Base-by-base conservation (phyloP, 192 early-diverging fungal species). In the Coemansia sp. region DNA sequence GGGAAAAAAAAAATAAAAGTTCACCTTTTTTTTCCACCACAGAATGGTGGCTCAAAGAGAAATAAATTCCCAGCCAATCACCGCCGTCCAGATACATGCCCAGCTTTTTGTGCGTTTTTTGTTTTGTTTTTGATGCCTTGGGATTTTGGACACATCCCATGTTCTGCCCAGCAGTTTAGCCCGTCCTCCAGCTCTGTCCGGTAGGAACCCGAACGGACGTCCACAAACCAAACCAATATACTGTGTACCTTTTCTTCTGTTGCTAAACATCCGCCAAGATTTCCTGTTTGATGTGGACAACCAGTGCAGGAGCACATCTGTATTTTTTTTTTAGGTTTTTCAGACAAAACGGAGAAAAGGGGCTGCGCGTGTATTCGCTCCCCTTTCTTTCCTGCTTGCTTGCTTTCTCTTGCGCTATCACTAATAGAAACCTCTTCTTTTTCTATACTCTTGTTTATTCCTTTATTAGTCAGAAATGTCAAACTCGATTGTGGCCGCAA, bases 401-500 rank as follows among this genome's bases (percentile, higher is more conserved):
- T 17, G 9, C 8, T 36, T 56, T 36, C 34, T 57, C 23, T 34
- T 19, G 8, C 9, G 9, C 9, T 29, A 29, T 17, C 9, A 25
- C 13, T 25, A 52, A 52, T 25, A 13, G 7, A 40, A 40, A 8
- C 38, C 2, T 11, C 38, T 13, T 38, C 11, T 4, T 25, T 25
- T 25, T 52, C 20, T 50, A 50, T 25, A 52, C 23, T 52, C 23
- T 52, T 25, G 13, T 11, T 25, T 57, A 5, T 34, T 36, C 29
- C 32, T 32, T 15, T 32, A 55, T 25, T 29, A 2, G 29, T 29
- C 29, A 32, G 48, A 19, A 63, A 81, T 81, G 79, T 81, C 79
- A 23, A 81, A 81, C 43, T 69, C 79, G 10, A 74, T 81, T 67
- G 79, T 81, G 14, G 79, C 79, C 11, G 66, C 73, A 72, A 76